Evolutionary conservation across 2,329 filamentous ascomycete genomes (phyloP), one percentile per base, ranked within the genome.

Genomic region (Penicillium polonicum): DNA sequence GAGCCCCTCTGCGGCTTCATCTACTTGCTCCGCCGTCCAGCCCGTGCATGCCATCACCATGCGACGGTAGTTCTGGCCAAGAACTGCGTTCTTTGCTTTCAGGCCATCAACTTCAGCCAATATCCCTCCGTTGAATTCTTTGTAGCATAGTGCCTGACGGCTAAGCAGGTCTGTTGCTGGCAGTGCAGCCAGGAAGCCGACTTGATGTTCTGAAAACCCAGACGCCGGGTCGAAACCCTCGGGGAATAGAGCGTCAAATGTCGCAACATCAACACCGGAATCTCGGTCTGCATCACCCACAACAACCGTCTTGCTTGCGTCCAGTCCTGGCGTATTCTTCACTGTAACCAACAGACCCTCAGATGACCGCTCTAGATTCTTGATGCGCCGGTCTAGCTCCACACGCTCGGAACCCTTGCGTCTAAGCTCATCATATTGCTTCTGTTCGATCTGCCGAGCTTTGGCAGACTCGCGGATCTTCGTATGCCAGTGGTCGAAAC

Each of bases 31-130:
- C 60, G 95, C 91, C 0, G 85, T 83, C 35, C 92, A 89, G 9
- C 86, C 87, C 0, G 92, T 96, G 71, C 93, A 97, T 13, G 97
- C 79, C 53, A 89, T 87, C 25, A 99, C 91, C 31, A 97, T 90
- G 64, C 88, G 89, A 27, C 92, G 85, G 72, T 97, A 97, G 75
- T 94, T 91, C 64, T 88, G 82, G 69, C 96, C 93, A 4, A 96
- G 82, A 53, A 96, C 92, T 5, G 87, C 88, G 66, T 91, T 93
- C 59, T 90, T 87, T 31, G 88, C 87, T 71, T 91, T 88, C 9
- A 99, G 82, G 6, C 83, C 83, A 19, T 84, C 82, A 2, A 91
- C 87, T 65, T 88, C 85, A 50, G 85, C 84, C 52, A 85, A 79
- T 13, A 94, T 85, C 19, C 83, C 80, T 42, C 83, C 80, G 44